Percentiles rank a stretch among this genome's conserved stretches.
phyloP scores from a whole-genome alignment of 2,329 filamentous ascomycete species.

The Aspergillus sp. region DNA sequence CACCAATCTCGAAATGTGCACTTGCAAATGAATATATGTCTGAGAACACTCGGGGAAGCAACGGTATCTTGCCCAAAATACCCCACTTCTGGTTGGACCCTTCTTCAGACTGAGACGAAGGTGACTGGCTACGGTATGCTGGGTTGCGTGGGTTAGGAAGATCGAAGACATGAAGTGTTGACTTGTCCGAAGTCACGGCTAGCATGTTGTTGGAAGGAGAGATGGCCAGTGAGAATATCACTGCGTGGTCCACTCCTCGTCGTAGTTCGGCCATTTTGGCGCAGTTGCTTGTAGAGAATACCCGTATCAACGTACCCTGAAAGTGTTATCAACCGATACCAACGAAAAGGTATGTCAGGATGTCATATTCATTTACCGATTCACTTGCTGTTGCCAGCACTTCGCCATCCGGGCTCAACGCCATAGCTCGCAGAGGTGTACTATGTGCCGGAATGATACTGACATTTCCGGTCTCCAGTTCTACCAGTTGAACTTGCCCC shows the following conservation, averaged over 20 bases:
- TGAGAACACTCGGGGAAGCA: constrained; percentile 80
- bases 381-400: constrained; percentile 86
- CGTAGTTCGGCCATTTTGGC: constrained; percentile 77
- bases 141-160: constrained; percentile 48
- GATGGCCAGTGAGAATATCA: constrained; percentile 81
- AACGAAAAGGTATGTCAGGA: background rate
- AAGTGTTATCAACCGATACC: constrained; percentile 3
- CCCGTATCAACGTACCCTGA: constrained; percentile 79
- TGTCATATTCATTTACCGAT: constrained; percentile 42
- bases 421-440: constrained; percentile 68
- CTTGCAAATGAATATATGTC: constrained; percentile 83
- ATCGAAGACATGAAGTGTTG: constrained; percentile 90
- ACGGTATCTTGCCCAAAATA: constrained; percentile 71
- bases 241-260: constrained; percentile 79
- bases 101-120: constrained; percentile 32
- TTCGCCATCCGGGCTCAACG: constrained; percentile 71
- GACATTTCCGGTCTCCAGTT: constrained; percentile 70
- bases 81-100: constrained; percentile 71
- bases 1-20: constrained; percentile 73
- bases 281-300: constrained; percentile 75
- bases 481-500: constrained; percentile 84
- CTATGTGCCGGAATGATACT: constrained; percentile 91
- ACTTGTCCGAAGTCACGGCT: constrained; percentile 93
- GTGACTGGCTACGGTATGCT: constrained; percentile 28
- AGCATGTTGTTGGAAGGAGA: constrained; percentile 73